These are phyloP conservation scores for Cytospora mali DNA, from an alignment of 2,329 filamentous ascomycete species.

Conservation along the genomic window DNA sequence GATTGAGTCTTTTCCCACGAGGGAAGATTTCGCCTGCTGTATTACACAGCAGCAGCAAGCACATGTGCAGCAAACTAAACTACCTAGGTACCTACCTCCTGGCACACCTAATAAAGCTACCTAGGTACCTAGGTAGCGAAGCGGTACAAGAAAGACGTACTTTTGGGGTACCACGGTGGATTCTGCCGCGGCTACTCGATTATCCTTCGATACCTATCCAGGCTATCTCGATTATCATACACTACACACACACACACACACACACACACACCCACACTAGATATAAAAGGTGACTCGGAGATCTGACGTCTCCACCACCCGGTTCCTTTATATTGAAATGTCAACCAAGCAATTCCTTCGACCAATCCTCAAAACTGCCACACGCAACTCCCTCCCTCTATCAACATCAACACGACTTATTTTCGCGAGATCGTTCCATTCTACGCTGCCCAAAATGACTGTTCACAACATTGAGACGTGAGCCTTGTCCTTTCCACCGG, in stretches of 20 bases:
- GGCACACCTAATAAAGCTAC: too few relatives aligned
- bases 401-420: constrained; percentile 28
- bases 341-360: constrained; percentile 27
- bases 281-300: constrained; percentile 19
- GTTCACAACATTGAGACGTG: constrained; percentile 45
- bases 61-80: too few relatives aligned
- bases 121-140: too few relatives aligned
- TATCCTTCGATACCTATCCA: not conserved
- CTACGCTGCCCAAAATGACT: constrained; percentile 46
- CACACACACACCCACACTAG: not conserved
- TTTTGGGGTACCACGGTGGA: constrained; percentile 11
- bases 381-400: constrained; percentile 21
- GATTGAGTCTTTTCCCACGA: constrained; percentile 14
- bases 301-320: constrained; percentile 9
- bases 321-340: constrained; percentile 13
- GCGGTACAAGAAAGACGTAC: constrained; percentile 7
- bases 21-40: not conserved
- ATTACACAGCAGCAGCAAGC: not conserved
- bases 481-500: constrained; percentile 29
- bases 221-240: constrained; percentile 9
- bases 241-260: too few relatives aligned
- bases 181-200: not conserved
- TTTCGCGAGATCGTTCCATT: constrained; percentile 41
- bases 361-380: constrained; percentile 26
- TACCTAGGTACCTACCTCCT: too few relatives aligned